Evolutionary conservation across 1,139 yeast genomes (phyloP), one percentile per base, ranked within the genome.

Genomic region (Pichia norvegensis): DNA sequence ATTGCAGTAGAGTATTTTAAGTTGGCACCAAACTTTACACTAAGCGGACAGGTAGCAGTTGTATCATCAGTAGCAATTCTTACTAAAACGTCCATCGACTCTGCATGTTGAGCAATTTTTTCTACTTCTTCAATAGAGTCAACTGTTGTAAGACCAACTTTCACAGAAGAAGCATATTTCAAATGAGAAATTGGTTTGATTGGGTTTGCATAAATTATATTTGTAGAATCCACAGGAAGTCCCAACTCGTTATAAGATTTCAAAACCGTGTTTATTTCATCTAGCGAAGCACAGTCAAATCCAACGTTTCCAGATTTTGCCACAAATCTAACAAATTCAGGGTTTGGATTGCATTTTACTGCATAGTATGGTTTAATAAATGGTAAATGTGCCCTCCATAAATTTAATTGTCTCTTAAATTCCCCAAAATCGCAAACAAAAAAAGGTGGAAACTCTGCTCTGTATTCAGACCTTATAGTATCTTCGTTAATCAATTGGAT

Each of bases 231-330:
- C 51, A 81, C 63, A 4, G 7, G 9, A 4, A 22, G 16, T 6
- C 40, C 41, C 11, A 43, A 16, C 14, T 41, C 44, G 10, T 46
- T 17, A 25, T 36, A 21, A 4, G 46, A 45, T 29, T 67, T 61
- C 55, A 86, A 69, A 46, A 87, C 75, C 44, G 70, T 68, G 51
- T 81, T 82, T 58, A 92, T 86, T 67, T 92, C 98, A 53, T 74
- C 73, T 61, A 84, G 81, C 31, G 96, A 86, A 14, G 97, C 97
- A 68, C 98, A 92, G 64, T 92, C 98, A 62, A 92, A 92, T 50
- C 85, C 85, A 47, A 80, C 74, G 16, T 39, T 21, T 16, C 92
- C 95, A 53, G 81, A 64, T 2, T 66, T 53, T 16, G 78, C 79
- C 54, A 92, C 70, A 39, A 74, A 64, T 47, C 68, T 64, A 52